Evolutionary conservation across 805 yeast genomes (phyloP), one percentile per base, ranked within the genome.

Genomic region (Wickerhamomyces strasburgensis): DNA sequence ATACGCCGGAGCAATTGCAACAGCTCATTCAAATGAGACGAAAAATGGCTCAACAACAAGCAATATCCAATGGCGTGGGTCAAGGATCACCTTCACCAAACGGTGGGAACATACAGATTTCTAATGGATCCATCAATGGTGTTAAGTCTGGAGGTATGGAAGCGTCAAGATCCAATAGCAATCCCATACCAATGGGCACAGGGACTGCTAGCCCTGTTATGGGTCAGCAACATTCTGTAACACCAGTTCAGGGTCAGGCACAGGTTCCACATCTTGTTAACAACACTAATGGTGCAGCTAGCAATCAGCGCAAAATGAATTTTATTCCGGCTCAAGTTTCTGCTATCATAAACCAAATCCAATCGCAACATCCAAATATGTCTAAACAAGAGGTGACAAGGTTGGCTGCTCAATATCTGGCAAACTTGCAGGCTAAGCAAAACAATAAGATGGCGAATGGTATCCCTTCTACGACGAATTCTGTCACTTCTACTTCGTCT

Each of bases 301-400:
- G 8, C 13, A 32, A 41, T 37, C 47, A 40, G 4, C 48, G 47
- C 19, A 49, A 48, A 31, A 19, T 37, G 7, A 33, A 45, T 29
- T 72, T 77, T 55, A 72, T 78, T 0, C 75, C 79, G 11, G 73
- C 78, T 1, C 85, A 80, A 47, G 82, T 80, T 4, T 70, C 83
- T 8, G 80, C 83, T 1, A 70, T 80, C 29, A 73, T 80, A 39
- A 74, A 68, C 46, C 76, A 79, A 31, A 79, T 80, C 37, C 84
- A 79, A 52, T 60, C 70, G n/a, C 78, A 78, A 48, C 73, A 80
- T 52, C 87, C 87, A 2, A 71, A 67, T 23, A 60, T 78, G 52
- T 65, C 76, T 9, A 77, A 77, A 42, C 80, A 75, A 39, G 82
- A 80, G 48, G 84, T 80, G 1, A 75, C 82, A 3, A 72, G 75